A percentile compares a stretch with the other conserved stretches of the same genome.
phyloP scores from a whole-genome alignment of 192 early-diverging fungal genomes.

The Paraglomus occultum region DNA sequence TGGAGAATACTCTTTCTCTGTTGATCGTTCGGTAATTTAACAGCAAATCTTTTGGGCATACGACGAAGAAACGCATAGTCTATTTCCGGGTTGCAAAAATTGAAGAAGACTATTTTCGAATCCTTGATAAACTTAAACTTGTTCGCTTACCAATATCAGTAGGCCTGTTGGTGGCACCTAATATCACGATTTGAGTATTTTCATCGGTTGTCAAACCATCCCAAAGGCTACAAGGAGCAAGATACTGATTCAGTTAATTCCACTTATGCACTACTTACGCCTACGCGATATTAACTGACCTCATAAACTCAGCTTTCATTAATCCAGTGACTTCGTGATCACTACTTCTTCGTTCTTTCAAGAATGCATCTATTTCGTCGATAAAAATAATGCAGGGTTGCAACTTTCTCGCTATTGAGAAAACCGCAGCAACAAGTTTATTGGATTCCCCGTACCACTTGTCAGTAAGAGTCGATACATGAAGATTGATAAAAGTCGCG shows the following conservation, averaged over 20 bases:
- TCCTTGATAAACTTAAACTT: too few species aligned
- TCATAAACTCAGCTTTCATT: slow-evolving; percentile 99
- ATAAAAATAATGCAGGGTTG: slow-evolving; percentile 98
- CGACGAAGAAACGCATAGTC: slow-evolving; percentile 94
- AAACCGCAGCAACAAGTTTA: slow-evolving; percentile 89
- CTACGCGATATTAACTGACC: neutral
- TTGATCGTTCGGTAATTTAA: slow-evolving; percentile 76
- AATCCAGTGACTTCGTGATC: slow-evolving; percentile 98
- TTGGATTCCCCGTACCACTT: slow-evolving; percentile 99
- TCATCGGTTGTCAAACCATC: slow-evolving; percentile 87
- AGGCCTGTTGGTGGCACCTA: slow-evolving; percentile 96
- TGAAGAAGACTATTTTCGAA: neutral
- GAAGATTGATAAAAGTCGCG: slow-evolving; percentile 97
- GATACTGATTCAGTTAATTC: too few species aligned
- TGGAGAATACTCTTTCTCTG: slow-evolving; percentile 85
- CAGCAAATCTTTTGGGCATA: slow-evolving; percentile 95
- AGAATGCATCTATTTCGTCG: slow-evolving; percentile 98
- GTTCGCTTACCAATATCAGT: slow-evolving; percentile 70
- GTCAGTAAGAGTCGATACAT: slow-evolving; percentile 93
- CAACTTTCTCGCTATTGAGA: slow-evolving; percentile 91
- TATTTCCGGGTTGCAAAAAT: neutral
- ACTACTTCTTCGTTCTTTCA: slow-evolving; percentile 80
- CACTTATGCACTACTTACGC: slow-evolving; percentile 1
- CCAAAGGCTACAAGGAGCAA: slow-evolving; percentile 65
- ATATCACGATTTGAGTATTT: slow-evolving; percentile 61